Base-by-base conservation (phyloP, 2,329 filamentous ascomycete species). In the Pseudogymnoascus sp. region DNA sequence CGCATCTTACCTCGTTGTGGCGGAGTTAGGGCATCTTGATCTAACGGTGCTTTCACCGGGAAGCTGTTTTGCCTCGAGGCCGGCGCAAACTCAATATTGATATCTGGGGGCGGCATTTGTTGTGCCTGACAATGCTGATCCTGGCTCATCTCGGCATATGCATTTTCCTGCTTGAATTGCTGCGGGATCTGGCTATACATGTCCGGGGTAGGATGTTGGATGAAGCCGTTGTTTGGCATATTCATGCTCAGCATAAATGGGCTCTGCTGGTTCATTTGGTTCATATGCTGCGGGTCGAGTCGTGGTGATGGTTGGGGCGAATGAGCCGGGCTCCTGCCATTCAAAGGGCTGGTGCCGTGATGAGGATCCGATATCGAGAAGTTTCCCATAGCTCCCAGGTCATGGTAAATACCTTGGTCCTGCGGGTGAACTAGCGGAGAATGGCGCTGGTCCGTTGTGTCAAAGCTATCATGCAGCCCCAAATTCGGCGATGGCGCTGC, bases 1-100 rank as follows among this genome's bases (percentile, higher is more conserved):
- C 4, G 30, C 9, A 22, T 71, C 75, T 70, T 79, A 86, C 84
- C 83, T 81, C 84, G 77, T 66, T 91, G 84, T 11, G 93, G 93
- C 0, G 92, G 92, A 60, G 89, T 94, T 65, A 97, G 77, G 3
- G 92, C 91, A 73, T 95, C 90, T 66, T 87, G 82, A 67, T 91
- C 85, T 62, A 73, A 75, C 30, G 82, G 76, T 70, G 89, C 90
- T 19, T 82, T 79, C 28, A 84, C 82, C 66, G 88, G 88, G 71
- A 90, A 88, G 68, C 80, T 85, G 61, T 80, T 83, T 69, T 84
- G 84, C 63, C 83, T 78, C 60, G 89, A 84, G 7, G 87, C 87
- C 23, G 92, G 92, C 14, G 92, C 92, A 74, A 91, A 92, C 72
- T 96, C 90, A 69, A 97, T 94, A 72, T 94, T 96, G 75, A 97